Percentiles rank a stretch among this genome's conserved stretches.
Evolutionary conservation across 2,329 filamentous ascomycete species (phyloP).

Genomic region (Ophiostoma novo-ulmi): DNA sequence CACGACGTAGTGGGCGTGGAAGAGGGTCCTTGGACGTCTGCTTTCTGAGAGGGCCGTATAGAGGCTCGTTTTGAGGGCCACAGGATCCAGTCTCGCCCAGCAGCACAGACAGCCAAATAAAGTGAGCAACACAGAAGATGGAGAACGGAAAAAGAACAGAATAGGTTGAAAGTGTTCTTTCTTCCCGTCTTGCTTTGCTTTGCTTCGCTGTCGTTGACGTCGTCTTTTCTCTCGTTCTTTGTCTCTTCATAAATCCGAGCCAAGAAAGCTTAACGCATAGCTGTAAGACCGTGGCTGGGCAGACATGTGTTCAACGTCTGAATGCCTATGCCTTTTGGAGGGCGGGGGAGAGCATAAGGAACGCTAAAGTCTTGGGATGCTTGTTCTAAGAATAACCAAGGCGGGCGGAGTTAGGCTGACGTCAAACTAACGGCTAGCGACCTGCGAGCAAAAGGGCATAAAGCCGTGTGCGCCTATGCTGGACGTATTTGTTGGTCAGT

Average conservation of each 20-base stretch:
- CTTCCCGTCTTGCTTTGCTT: not conserved
- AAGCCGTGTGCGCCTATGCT: conserved; percentile 8
- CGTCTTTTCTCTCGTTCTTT: not conserved
- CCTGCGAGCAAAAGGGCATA: not conserved
- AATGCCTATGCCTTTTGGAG: not conserved
- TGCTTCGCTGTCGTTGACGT: not conserved
- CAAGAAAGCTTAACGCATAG: conserved; percentile 10
- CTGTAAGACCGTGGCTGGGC: not conserved
- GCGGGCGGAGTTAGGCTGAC: not conserved
- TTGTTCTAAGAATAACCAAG: conserved; percentile 11
- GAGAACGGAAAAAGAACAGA: not conserved
- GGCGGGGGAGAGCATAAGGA: not conserved
- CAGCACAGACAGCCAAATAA: not conserved
- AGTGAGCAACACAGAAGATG: not conserved
- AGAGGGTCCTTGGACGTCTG: not conserved
- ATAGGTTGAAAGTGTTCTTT: not conserved
- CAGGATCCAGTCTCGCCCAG: not conserved
- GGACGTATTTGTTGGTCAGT: not conserved
- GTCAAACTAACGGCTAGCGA: not conserved
- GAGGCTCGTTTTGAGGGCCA: not conserved
- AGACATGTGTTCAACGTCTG: not conserved
- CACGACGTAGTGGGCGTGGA: not conserved
- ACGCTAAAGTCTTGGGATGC: not conserved
- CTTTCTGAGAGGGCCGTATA: not conserved
- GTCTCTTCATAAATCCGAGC: conserved; percentile 4